A percentile compares a stretch with the other conserved stretches of the same genome.
Conservation (phyloP, 306 rosid genomes). For the Albizia julibrissin region DNA sequence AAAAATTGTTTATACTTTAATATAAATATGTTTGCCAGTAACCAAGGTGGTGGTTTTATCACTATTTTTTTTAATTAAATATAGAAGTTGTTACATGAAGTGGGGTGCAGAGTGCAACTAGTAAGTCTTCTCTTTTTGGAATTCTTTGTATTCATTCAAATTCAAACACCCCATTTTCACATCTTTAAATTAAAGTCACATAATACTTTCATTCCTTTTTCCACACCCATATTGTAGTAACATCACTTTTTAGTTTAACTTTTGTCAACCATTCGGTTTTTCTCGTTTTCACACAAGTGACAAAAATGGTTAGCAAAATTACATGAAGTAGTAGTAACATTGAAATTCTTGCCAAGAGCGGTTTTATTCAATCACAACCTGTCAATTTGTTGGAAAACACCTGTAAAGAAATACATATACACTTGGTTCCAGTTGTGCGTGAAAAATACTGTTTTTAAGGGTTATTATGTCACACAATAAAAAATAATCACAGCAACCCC, state of each 20-base stretch:
- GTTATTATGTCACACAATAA: too few relatives aligned
- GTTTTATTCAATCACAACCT: too few relatives aligned
- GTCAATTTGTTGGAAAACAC: too few relatives aligned
- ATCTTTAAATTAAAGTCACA: neutral
- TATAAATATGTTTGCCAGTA: constrained; percentile 17
- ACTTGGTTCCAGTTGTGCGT: too few relatives aligned
- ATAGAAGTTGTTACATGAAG: neutral
- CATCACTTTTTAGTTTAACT: neutral
- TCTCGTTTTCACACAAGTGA: too few relatives aligned
- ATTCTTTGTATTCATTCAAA: neutral
- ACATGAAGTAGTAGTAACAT: too few relatives aligned
- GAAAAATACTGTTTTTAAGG: too few relatives aligned
- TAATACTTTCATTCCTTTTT: neutral
- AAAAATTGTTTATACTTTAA: neutral
- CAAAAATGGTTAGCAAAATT: too few relatives aligned
- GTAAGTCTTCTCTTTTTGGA: neutral
- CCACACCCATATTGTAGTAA: neutral
- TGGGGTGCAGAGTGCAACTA: neutral
- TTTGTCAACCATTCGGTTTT: neutral
- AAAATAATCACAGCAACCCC: too few relatives aligned
- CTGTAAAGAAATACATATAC: too few relatives aligned
- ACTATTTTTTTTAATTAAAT: neutral
- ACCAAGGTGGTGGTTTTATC: neutral
- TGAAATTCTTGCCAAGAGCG: too few relatives aligned
- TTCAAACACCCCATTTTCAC: neutral